Base-by-base conservation (phyloP, 345 rosid species). In the Iberis pinnata region DNA sequence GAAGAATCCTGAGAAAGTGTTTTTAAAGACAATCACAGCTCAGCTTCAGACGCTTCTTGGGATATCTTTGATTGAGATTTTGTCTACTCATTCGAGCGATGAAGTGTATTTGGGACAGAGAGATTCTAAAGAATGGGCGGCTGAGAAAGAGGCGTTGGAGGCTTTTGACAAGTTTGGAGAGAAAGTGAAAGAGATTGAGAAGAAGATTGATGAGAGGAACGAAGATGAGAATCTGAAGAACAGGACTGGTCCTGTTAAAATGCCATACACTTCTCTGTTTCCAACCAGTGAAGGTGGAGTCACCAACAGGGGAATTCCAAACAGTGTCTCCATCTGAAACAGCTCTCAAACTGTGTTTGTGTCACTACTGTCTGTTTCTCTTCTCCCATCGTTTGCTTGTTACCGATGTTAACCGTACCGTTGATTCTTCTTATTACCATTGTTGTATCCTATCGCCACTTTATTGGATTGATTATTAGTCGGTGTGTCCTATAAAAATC, bases 31-130 rank as follows among this genome's bases (percentile, higher is more conserved):
- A 1, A 69, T 78, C 50, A 75, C 78, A 1, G 58, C 81, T 18
- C 79, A 68, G 71, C 49, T 73, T 24, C 74, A 74, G 60, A 65
- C 84, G 9, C 58, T 80, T 14, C 45, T 70, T 2, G 82, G 78
- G 3, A 62, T 80, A 47, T 50, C 84, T 7, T 35, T 80, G 31
- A 70, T 82, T 13, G 84, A 85, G 65, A 55, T 80, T 37, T 36
- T 82, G 56, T 86, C 95, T 3, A 75, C 49, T 40, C 95, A 86
- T 32, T 64, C 87, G 0, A 38, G 80, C 0, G 83, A 78, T 32
- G 89, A 82, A 57, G 75, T 78, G 1, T 85, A 80, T 50, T 74
- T 85, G 10, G 95, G 87, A 18, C 69, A 80, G 49, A 60, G 81
- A 43, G 82, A 77, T 53, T 57, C 75, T 0, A 50, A 52, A 0